Evolutionary conservation across 1,139 yeast species (phyloP).

Genomic region (Candida gigantensis): DNA sequence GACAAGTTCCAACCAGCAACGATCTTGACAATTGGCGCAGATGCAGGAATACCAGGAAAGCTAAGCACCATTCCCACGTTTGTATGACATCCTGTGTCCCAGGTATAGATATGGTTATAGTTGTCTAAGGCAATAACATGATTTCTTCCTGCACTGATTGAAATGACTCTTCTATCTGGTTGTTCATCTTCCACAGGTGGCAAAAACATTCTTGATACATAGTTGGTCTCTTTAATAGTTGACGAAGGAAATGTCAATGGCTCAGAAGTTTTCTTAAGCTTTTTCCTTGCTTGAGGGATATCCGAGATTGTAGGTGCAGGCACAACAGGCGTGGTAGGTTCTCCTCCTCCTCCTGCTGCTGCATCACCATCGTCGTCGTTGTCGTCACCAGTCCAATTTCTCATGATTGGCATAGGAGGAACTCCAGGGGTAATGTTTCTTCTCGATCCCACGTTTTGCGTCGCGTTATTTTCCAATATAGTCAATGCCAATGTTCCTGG

Average conservation of each 20-base stretch:
- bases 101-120: conserved; percentile 53
- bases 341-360: conserved; percentile 3
- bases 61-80: conserved; percentile 48
- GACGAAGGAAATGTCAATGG: conserved; percentile 9
- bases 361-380: conserved; percentile 7
- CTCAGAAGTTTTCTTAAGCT: conserved; percentile 12
- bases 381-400: background rate
- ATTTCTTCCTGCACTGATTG: conserved; percentile 64
- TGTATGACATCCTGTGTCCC: conserved; percentile 56
- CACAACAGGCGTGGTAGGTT: conserved; percentile 22
- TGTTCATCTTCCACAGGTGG: conserved; percentile 20
- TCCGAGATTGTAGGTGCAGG: conserved; percentile 14
- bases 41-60: conserved; percentile 31
- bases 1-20: conserved; percentile 73
- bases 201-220: conserved; percentile 28
- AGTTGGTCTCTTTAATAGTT: conserved; percentile 27
- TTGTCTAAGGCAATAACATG: conserved; percentile 66
- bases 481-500: conserved; percentile 22
- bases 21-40: conserved; percentile 30
- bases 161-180: conserved; percentile 33
- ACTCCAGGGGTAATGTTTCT: conserved; percentile 12
- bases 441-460: conserved; percentile 10
- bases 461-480: conserved; percentile 9
- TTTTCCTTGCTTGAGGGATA: conserved; percentile 13
- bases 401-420: conserved; percentile 13